Base-by-base conservation (phyloP, 345 rosid genomes). In the Citrus sp. region DNA sequence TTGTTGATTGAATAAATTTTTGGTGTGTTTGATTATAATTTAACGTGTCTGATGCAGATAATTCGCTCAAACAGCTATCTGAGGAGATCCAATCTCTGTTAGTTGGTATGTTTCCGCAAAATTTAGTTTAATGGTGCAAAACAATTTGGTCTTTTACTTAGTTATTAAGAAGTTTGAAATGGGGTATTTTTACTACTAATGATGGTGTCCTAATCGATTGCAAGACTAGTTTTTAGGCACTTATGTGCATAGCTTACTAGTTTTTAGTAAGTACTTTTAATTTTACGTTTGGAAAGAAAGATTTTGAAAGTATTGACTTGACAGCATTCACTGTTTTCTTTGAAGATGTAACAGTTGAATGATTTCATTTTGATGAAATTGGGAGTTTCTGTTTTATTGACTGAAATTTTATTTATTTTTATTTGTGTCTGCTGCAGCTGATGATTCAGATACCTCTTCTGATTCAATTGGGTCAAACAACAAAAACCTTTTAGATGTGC, bases 51-150 rank as follows among this genome's bases (percentile, higher is more conserved):
- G 24, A 70, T 83, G 83, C 81, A 83, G 87, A 74, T 49, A 59
- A 83, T 3, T 70, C 61, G 7, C 22, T 19, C 42, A 73, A 59
- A 28, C 60, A 34, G 32, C 64, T 79, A 5, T 12, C 60, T 0
- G 35, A 73, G 49, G 80, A 82, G 60, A 68, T 87, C 38, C 18
- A 46, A 54, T 34, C 80, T 28, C 69, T 87, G n/a, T 14, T 89
- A 32, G 5, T 1, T 1, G 77, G 92, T 89, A 81, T 34, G 86
- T 75, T 14, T 67, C 10, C 24, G 25, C 37, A 21, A 54, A 40
- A 49, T 34, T 4, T 35, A 21, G 32, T 58, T 40, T 5, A 40
- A 35, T 13, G 18, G 9, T 32, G 34, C 37, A 16, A 38, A 14
- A 35, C 5, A 27, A 25, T 65, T 22, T 65, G 2, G 25, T 72